phyloP scores from a whole-genome alignment of 345 rosid species.

The Hibiscus trionum region DNA sequence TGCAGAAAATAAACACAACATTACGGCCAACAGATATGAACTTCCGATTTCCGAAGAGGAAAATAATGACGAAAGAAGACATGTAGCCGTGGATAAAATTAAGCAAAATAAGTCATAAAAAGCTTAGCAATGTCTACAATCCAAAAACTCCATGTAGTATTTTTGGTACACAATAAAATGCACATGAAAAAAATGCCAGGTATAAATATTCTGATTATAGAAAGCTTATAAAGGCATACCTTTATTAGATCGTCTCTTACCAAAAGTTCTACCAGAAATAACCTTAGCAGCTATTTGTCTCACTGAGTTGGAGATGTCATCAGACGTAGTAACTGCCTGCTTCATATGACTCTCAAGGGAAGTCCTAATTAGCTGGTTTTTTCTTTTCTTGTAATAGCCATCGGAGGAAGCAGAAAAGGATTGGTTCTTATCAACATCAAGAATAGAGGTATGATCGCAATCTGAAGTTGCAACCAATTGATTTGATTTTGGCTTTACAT shows the following conservation, averaged over 20 bases:
- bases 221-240: constrained; percentile 26
- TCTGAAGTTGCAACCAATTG: constrained; percentile 74
- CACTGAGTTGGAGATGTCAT: constrained; percentile 29
- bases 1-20: background rate
- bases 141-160: background rate
- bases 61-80: background rate
- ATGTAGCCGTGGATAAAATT: background rate
- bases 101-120: background rate
- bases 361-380: constrained; percentile 79
- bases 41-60: background rate
- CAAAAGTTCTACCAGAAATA: constrained; percentile 32
- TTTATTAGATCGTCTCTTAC: constrained; percentile 36
- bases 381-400: constrained; percentile 73
- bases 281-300: constrained; percentile 26
- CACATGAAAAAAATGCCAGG: background rate
- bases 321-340: constrained; percentile 23
- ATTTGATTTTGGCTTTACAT: constrained; percentile 73
- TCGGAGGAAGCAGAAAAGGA: constrained; percentile 38
- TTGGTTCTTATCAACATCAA: constrained; percentile 29
- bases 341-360: constrained; percentile 34
- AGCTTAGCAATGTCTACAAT: background rate
- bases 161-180: background rate
- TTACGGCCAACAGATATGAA: background rate
- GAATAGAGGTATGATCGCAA: constrained; percentile 19
- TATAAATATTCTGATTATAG: background rate